Evolutionary conservation across 495 filamentous ascomycete species (phyloP).

Genomic region (Pseudomonodictys pantanalensis): DNA sequence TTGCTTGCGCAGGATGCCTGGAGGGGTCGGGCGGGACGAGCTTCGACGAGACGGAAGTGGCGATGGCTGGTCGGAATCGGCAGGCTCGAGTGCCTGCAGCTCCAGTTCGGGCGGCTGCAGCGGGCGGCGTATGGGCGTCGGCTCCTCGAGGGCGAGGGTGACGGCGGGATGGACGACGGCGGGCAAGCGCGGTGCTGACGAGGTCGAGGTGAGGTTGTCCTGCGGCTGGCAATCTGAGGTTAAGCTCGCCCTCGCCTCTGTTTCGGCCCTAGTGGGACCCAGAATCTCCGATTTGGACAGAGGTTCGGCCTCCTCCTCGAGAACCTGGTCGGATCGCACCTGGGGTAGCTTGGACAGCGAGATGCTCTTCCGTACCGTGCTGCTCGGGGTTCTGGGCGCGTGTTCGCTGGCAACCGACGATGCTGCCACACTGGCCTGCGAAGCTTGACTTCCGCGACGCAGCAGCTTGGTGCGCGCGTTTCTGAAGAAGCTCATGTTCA

Average conservation of each 20-base stretch:
- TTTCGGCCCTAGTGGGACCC: background rate
- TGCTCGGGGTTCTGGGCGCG: background rate
- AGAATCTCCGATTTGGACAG: constrained; percentile 12
- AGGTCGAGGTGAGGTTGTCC: constrained; percentile 13
- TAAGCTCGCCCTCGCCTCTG: constrained; percentile 13
- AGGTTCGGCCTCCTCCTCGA: background rate
- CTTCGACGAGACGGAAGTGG: constrained; percentile 3
- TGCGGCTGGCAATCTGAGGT: constrained; percentile 11
- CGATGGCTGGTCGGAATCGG: background rate
- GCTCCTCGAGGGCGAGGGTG: constrained; percentile 28
- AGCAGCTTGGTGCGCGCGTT: constrained; percentile 31
- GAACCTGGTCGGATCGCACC: constrained; percentile 1
- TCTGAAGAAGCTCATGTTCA: constrained; percentile 26
- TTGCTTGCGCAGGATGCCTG: constrained; percentile 23
- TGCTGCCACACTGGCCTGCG: constrained; percentile 1
- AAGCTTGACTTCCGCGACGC: constrained; percentile 19
- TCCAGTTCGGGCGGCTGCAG: constrained; percentile 1
- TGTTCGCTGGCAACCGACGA: constrained; percentile 20
- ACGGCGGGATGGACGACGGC: background rate
- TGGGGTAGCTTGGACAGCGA: constrained; percentile 29
- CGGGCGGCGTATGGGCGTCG: constrained; percentile 23
- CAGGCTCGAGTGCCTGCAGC: background rate
- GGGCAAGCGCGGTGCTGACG: background rate
- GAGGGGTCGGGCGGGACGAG: constrained; percentile 14
- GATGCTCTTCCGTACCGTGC: constrained; percentile 6